Evolutionary conservation across 495 filamentous ascomycete genomes (phyloP).

Genomic region (Pseudevernia furfuracea): DNA sequence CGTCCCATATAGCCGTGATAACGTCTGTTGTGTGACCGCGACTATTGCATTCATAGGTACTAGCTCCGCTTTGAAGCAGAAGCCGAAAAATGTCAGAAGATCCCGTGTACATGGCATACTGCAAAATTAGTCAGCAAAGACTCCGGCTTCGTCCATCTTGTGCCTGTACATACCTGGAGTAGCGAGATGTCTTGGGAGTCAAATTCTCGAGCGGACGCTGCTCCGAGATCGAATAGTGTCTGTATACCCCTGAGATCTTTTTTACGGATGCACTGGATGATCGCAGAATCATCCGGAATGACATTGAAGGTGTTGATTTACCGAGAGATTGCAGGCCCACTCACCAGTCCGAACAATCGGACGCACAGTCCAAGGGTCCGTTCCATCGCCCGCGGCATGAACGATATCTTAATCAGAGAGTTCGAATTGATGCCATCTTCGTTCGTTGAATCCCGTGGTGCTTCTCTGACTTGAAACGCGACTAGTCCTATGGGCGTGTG

Average conservation of each 20-base stretch:
- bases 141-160: not conserved
- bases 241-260: constrained; percentile 1
- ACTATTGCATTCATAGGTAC: not conserved
- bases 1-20: not conserved
- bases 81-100: not conserved
- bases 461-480: not conserved
- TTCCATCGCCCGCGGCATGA: not conserved
- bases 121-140: not conserved
- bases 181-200: not conserved
- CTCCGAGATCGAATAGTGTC: not conserved
- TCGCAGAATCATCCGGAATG: not conserved
- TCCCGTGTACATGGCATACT: not conserved
- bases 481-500: not conserved
- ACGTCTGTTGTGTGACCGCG: not conserved
- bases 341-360: not conserved
- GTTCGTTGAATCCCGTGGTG: not conserved
- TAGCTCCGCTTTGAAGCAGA: not conserved
- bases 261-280: not conserved
- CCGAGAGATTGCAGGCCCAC: not conserved
- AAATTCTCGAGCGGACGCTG: constrained; percentile 1
- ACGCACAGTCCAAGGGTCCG: not conserved
- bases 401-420: not conserved
- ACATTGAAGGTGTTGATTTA: constrained; percentile 4
- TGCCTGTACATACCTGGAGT: not conserved
- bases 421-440: too few relatives aligned